Conservation (phyloP, 2,329 filamentous ascomycete genomes). For the Aureobasidium pullulans region DNA sequence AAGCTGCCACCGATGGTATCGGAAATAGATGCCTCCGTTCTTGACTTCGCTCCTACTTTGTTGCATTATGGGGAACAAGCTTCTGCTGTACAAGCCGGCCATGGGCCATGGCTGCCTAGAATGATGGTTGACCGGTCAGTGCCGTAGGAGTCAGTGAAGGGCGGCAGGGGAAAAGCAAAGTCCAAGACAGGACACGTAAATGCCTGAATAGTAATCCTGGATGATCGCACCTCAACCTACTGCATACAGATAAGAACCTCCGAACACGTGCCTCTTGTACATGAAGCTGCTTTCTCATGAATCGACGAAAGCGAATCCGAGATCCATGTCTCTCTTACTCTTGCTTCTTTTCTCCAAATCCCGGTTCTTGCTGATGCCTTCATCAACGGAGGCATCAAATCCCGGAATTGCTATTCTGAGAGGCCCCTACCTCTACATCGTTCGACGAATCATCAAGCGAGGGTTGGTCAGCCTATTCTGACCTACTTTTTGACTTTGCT, state of each 20-base stretch:
- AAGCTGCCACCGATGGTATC: too few relatives aligned
- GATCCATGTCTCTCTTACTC: neutral
- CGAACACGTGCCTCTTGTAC: neutral
- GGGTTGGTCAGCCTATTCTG: neutral
- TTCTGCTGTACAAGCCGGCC: too few relatives aligned
- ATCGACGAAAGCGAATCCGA: neutral
- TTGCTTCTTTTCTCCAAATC: neutral
- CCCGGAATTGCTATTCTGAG: neutral
- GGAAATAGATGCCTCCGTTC: too few relatives aligned
- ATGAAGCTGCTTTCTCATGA: neutral
- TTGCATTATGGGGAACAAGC: too few relatives aligned
- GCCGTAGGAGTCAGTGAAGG: too few relatives aligned
- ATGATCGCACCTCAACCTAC: neutral
- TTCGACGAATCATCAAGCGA: neutral
- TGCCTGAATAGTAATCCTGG: neutral
- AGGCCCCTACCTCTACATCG: neutral
- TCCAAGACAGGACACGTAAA: neutral
- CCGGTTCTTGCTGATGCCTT: neutral
- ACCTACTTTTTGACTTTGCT: neutral
- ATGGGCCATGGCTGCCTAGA: too few relatives aligned
- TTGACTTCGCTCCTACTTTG: too few relatives aligned
- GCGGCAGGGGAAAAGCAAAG: too few relatives aligned
- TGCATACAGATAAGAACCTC: neutral
- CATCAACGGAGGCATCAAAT: neutral
- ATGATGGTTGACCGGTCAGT: too few relatives aligned